Evolutionary conservation across 2,329 filamentous ascomycete genomes (phyloP).

Genomic region (Cladobotryum mycophilum): DNA sequence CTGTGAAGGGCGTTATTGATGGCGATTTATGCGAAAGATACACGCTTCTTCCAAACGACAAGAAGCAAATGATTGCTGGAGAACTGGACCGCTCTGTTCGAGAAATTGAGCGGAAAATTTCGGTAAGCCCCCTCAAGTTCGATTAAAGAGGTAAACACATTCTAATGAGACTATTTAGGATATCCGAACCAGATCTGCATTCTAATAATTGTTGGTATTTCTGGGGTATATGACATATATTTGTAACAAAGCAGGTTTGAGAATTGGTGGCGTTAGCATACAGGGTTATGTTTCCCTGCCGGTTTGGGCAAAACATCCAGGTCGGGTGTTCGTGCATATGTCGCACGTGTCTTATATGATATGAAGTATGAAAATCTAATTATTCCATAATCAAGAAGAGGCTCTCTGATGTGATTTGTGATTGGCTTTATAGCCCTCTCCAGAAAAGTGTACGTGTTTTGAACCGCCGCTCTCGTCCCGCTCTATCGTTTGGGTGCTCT

Average conservation of each 20-base stretch:
- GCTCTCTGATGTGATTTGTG: not conserved
- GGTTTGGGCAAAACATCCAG: slow-evolving; percentile 21
- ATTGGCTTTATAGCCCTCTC: slow-evolving; percentile 21
- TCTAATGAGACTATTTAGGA: slow-evolving; percentile 36
- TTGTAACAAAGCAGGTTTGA: slow-evolving; percentile 23
- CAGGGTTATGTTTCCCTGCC: slow-evolving; percentile 19
- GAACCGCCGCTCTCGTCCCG: slow-evolving; percentile 18
- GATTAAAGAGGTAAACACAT: not conserved
- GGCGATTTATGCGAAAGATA: slow-evolving; percentile 94
- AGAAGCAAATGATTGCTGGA: slow-evolving; percentile 90
- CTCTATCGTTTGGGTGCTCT: slow-evolving; percentile 45
- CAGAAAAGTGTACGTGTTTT: slow-evolving; percentile 28
- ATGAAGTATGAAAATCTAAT: slow-evolving; percentile 26
- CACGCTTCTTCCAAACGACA: slow-evolving; percentile 73
- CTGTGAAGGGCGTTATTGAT: slow-evolving; percentile 94
- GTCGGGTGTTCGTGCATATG: slow-evolving; percentile 17
- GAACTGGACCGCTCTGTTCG: slow-evolving; percentile 85
- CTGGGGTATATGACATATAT: slow-evolving; percentile 17
- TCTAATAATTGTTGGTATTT: slow-evolving; percentile 33
- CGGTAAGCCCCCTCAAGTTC: slow-evolving; percentile 37
- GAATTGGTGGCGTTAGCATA: slow-evolving; percentile 25
- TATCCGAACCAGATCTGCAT: slow-evolving; percentile 53
- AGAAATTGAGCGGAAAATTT: slow-evolving; percentile 95
- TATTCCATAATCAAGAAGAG: slow-evolving; percentile 13
- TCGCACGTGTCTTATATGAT: slow-evolving; percentile 6